Evolutionary conservation across 108 stramenopile species (phyloP).

Genomic region (Cyclotella choctawhatcheeana): DNA sequence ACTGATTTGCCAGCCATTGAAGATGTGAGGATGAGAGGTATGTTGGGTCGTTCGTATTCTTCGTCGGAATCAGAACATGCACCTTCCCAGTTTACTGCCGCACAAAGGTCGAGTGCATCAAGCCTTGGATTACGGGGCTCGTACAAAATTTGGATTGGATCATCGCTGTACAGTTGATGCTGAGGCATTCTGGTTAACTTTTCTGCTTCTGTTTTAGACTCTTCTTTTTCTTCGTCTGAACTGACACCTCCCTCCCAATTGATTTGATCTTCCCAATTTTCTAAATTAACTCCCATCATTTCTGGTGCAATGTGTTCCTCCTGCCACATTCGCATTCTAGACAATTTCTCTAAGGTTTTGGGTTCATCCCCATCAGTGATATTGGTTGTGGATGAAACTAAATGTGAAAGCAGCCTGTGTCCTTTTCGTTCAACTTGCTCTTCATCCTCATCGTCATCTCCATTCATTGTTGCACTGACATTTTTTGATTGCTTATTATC

Average conservation of each 20-base stretch:
- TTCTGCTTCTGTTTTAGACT: constrained; percentile 11
- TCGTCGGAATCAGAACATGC: constrained; percentile 55
- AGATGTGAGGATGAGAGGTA: constrained; percentile 81
- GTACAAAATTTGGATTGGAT: constrained; percentile 43
- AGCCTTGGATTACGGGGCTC: constrained; percentile 78
- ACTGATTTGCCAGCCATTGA: constrained; percentile 82
- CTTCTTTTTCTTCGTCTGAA: constrained; percentile 21
- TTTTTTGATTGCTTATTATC: too few relatives aligned
- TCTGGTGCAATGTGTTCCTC: constrained; percentile 42
- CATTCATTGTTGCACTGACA: too few relatives aligned
- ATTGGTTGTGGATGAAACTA: constrained; percentile 1
- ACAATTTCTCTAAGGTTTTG: constrained; percentile 32
- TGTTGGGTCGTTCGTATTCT: constrained; percentile 39
- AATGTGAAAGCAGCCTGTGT: neutral
- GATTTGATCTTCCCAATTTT: constrained; percentile 85
- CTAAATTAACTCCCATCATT: constrained; percentile 78
- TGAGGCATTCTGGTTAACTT: neutral
- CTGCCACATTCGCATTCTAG: constrained; percentile 44
- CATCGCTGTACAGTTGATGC: neutral
- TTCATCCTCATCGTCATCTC: constrained; percentile 10
- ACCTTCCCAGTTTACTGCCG: constrained; percentile 71
- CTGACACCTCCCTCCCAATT: constrained; percentile 74
- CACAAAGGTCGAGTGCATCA: constrained; percentile 69
- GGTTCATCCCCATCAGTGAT: constrained; percentile 33
- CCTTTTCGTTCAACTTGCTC: neutral